Evolutionary conservation across 495 filamentous ascomycete genomes (phyloP), one percentile per base, ranked within the genome.

Genomic region (Xylaria scruposa): DNA sequence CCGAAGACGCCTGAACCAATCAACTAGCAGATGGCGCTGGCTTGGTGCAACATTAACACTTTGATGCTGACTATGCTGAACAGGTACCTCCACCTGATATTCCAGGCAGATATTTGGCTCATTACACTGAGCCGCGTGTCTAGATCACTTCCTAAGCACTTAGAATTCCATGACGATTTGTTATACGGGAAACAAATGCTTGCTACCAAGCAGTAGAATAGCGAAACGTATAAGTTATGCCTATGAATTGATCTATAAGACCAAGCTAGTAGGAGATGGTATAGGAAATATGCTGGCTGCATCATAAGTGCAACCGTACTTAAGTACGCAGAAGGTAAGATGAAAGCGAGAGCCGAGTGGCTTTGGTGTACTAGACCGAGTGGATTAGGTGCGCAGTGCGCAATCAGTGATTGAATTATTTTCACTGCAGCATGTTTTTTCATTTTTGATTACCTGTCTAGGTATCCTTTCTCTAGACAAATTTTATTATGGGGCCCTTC

Each of bases 1-100:
- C 67, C 56, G 46, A 64, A 42, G 26, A 12, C 36, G 49, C 69
- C 60, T 71, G 68, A 74, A 60, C 77, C 77, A 79, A 79, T 79
- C 72, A 74, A 77, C 68, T 68, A 17, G 54, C 68, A 38, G 72
- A 70, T 72, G 67, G 51, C 54, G 29, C 72, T 70, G 68, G 64
- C 66, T 68, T 72, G 75, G 77, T 79, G 77, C 77, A 76, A 79
- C 77, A 60, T 38, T 13, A 63, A 63, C 60, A 9, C 60, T 44
- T 42, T 13, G 67, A 31, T 40, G 64, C 49, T 56, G 65, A 60
- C 58, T 53, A 38, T 38, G 26, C 54, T 59, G 17, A 59, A 36
- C 46, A 51, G 47, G 47, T 51, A 51, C 54, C 29, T n/a, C 54
- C 29, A 59, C 31, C 26, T 3, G 17, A 17, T 33, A 58, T 17